Evolutionary conservation across 768 basidiomycete species (phyloP), one percentile per base, ranked within the genome.

Genomic region (Royoungia palumana): DNA sequence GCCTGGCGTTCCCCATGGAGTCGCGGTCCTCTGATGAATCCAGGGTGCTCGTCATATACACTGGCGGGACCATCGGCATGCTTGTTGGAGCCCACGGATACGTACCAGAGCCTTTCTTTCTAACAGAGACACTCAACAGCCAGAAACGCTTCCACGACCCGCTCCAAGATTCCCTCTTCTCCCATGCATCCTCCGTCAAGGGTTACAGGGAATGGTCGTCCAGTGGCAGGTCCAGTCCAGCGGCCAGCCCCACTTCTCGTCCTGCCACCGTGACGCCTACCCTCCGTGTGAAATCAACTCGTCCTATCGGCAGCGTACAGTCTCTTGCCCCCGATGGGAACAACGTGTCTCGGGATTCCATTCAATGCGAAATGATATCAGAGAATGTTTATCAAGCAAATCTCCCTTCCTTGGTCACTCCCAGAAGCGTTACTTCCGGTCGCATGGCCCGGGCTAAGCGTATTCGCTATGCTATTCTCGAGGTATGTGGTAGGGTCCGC

Each of bases 101-200:
- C 62, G 83, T 87, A 19, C 88, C 91, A 12, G 92, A 94, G 61
- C 90, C 90, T 0, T 85, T 85, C 58, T 94, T 92, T 64, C 72
- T 94, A 53, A 91, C 89, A 6, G 86, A 91, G 66, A 90, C 85
- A 0, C 78, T 95, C 24, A 74, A 79, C 57, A 84, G 84, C 56
- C 90, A 94, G 68, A 80, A 80, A 34, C 82, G 94, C 12, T 97
- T 97, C 60, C 90, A 97, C 67, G 94, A 97, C 56, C 94, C 94
- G 4, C 69, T 83, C 20, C 86, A 89, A 64, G 85, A 90, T 51
- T 94, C 92, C 1, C 70, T 95, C 20, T 93, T 90, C 60, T 90
- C 89, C 1, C 80, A 91, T 56, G 80, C 89, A 0, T 72, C 75
- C 7, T 87, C 90, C 19, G 85, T 94, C 8, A 81, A 86, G 61